Evolutionary conservation across 2,329 filamentous ascomycete genomes (phyloP).

Genomic region (Scytalidium lignicola): DNA sequence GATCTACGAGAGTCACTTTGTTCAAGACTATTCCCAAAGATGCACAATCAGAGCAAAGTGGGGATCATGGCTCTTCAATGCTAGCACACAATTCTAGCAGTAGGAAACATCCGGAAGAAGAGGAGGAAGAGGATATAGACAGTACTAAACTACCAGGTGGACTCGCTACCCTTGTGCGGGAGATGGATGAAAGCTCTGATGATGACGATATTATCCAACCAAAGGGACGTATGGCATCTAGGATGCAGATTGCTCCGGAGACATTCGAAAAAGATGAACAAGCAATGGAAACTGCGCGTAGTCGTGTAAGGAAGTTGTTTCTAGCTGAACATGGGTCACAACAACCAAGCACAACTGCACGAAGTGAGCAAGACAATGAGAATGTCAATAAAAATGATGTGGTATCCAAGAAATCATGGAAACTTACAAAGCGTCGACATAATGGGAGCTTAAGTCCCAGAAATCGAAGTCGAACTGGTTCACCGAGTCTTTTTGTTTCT

Average conservation of each 20-base stretch:
- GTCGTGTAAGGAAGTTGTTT: constrained; percentile 40
- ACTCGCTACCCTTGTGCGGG: background rate
- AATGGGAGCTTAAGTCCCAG: constrained; percentile 17
- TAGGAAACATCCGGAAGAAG: constrained; percentile 14
- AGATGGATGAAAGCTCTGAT: constrained; percentile 33
- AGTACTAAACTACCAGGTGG: constrained; percentile 8
- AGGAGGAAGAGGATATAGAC: constrained; percentile 29
- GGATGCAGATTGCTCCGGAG: constrained; percentile 44
- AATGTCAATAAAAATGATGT: constrained; percentile 28
- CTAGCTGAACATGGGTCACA: constrained; percentile 24
- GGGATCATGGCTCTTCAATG: background rate
- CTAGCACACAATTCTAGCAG: background rate
- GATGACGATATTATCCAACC: constrained; percentile 50
- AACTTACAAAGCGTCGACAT: constrained; percentile 14
- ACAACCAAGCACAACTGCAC: constrained; percentile 26
- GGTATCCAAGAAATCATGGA: constrained; percentile 21
- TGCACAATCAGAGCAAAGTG: background rate
- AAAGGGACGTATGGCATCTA: constrained; percentile 58
- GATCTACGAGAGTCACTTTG: constrained; percentile 16
- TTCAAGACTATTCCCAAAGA: constrained; percentile 8
- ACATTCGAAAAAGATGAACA: constrained; percentile 12
- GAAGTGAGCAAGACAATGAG: constrained; percentile 28
- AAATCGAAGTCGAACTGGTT: constrained; percentile 11
- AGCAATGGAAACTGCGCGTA: constrained; percentile 27
- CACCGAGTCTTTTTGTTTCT: constrained; percentile 38